Evolutionary conservation across 2,329 filamentous ascomycete species (phyloP).

Genomic region (Fusarium equiseti): DNA sequence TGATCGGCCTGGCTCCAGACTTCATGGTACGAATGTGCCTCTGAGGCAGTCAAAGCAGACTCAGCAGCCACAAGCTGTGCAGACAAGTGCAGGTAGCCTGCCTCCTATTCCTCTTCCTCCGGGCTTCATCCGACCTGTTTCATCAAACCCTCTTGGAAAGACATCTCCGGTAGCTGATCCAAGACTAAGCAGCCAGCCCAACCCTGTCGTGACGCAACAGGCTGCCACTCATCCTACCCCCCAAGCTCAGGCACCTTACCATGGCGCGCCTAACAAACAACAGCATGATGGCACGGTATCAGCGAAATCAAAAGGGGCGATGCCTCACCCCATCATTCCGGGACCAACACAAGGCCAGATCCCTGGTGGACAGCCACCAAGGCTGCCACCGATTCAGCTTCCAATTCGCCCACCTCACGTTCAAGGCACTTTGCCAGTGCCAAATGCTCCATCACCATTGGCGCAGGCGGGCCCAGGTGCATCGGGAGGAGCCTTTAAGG

Average conservation of each 20-base stretch:
- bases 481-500: neutral
- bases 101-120: conserved; percentile 9
- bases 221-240: neutral
- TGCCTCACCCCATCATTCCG: neutral
- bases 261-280: neutral
- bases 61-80: conserved; percentile 8
- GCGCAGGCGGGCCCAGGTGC: neutral
- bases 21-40: conserved; percentile 44
- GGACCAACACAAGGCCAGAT: conserved; percentile 1
- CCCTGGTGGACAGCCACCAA: neutral
- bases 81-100: neutral
- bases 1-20: conserved; percentile 48
- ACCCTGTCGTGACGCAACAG: neutral
- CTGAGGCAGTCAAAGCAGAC: conserved; percentile 4
- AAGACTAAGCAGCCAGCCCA: conserved; percentile 13
- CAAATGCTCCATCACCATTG: neutral
- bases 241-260: conserved; percentile 7
- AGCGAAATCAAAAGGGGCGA: neutral
- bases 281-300: neutral
- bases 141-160: neutral
- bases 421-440: neutral
- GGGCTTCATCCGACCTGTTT: neutral
- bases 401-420: conserved; percentile 11
- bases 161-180: neutral
- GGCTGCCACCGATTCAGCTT: conserved; percentile 11